Base-by-base conservation (phyloP, 768 basidiomycete species). In the Pleurotus sapidus region DNA sequence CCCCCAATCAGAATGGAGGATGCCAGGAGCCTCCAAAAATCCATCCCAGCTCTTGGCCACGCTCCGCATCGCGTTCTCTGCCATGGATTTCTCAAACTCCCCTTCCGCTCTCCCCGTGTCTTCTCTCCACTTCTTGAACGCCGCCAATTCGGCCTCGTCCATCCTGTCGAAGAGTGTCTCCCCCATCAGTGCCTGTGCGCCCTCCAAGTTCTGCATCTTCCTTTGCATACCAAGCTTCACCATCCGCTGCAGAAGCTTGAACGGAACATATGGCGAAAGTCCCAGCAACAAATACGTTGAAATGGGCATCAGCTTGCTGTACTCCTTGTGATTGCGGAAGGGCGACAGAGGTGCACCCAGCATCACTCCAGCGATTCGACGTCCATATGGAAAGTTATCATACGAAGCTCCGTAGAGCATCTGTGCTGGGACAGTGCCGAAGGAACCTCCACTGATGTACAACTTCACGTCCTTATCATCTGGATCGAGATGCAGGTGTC, bases 331-430 rank as follows among this genome's bases (percentile, higher is more conserved):
- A 42, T 64, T 63, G 30, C 62, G 66, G 49, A 79, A 72, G 1
- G 81, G 80, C 8, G 75, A 63, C 63, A 77, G 55, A 0, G 80
- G 63, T 3, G 64, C 74, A 24, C 73, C 59, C 45, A 82, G 70
- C 24, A 82, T 59, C 59, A 77, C 65, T 0, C 77, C 75, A 18
- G 61, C 67, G 60, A 81, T 73, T 55, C 67, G 59, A n/a, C 71
- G 72, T 24, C 80, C 81, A 38, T 73, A 69, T 14, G 77, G 76
- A 56, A 82, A 82, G 27, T 63, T 56, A 60, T 75, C 70, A 63
- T 79, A 81, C 0, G 80, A 67, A 0, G 77, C 72, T 2, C 80
- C 79, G 49, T 79, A 82, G 11, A 82, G 57, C 42, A 83, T 81
- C 68, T 83, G 81, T 2, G 79, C 71, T 2, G 77, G 68, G 5